A percentile compares a stretch with the other conserved stretches of the same genome.
These are phyloP conservation scores for Pelargonium citronellum DNA, from an alignment of 441 rosid genomes.

Conservation along the genomic window DNA sequence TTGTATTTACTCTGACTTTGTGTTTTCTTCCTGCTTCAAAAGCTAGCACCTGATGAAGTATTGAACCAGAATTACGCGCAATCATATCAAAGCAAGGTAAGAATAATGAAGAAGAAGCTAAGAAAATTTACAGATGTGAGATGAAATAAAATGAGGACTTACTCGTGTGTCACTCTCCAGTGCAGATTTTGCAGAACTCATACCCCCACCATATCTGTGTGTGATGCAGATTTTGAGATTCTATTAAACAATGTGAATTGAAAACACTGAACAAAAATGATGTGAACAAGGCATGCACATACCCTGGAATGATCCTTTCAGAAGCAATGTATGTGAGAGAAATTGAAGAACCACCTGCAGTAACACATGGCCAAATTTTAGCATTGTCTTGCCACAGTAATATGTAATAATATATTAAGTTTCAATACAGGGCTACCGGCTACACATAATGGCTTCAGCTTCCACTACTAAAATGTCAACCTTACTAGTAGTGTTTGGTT, in stretches of 20 bases:
- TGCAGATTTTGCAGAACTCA: slow-evolving; percentile 99
- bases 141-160: slow-evolving; percentile 22
- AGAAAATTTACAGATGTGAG: neutral
- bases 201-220: slow-evolving; percentile 92
- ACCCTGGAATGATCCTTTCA: slow-evolving; percentile 95
- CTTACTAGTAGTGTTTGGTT: no score
- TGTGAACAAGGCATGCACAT: slow-evolving; percentile 17
- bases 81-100: neutral
- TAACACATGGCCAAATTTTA: slow-evolving; percentile 14
- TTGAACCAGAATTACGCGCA: neutral
- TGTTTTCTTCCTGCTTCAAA: slow-evolving; percentile 95
- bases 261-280: neutral
- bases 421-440: no score
- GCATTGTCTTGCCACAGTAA: neutral
- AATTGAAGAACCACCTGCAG: slow-evolving; percentile 50
- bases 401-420: neutral
- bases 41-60: slow-evolving; percentile 57
- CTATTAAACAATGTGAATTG: slow-evolving; percentile 12
- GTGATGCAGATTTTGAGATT: slow-evolving; percentile 13
- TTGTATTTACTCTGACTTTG: slow-evolving; percentile 87
- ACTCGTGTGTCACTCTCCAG: slow-evolving; percentile 92
- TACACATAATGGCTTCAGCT: no score
- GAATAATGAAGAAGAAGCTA: no score
- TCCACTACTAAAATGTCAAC: no score
- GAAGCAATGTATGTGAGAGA: slow-evolving; percentile 96